Conservation (phyloP, 2,329 filamentous ascomycete genomes). For the Epichloe brachyelytri region DNA sequence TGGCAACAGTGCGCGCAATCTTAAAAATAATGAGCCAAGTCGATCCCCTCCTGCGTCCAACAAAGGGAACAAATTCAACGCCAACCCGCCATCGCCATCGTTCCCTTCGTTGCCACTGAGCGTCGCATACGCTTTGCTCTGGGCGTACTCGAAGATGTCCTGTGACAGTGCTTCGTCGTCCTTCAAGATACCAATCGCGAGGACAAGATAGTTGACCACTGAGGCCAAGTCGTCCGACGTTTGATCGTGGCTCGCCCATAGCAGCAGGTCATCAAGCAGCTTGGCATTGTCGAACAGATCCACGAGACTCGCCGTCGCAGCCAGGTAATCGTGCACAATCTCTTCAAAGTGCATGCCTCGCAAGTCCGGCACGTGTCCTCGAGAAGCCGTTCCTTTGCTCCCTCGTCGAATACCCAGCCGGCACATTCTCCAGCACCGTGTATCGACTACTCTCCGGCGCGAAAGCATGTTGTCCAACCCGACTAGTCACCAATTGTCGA, state of each 20-base stretch:
- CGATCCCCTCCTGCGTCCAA: conserved; percentile 40
- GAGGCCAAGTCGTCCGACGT: conserved; percentile 25
- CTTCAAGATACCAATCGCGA: conserved; percentile 35
- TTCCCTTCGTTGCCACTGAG: conserved; percentile 29
- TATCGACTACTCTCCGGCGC: conserved; percentile 36
- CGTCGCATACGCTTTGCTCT: conserved; percentile 29
- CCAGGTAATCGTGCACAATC: conserved; percentile 24
- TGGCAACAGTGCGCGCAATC: no score
- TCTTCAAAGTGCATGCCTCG: conserved; percentile 13
- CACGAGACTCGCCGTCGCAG: conserved; percentile 31
- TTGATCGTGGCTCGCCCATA: conserved; percentile 26
- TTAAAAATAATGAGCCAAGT: conserved; percentile 28
- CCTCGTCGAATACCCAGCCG: conserved; percentile 9
- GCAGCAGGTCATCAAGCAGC: conserved; percentile 26
- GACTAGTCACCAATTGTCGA: conserved; percentile 35
- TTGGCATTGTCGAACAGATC: conserved; percentile 33
- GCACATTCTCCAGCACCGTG: conserved; percentile 35
- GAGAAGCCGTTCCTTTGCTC: not conserved
- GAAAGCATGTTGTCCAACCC: conserved; percentile 36
- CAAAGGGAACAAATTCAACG: conserved; percentile 36
- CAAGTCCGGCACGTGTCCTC: conserved; percentile 15
- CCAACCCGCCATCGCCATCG: conserved; percentile 31
- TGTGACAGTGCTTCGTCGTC: conserved; percentile 28
- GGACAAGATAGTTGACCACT: conserved; percentile 34
- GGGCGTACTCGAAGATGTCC: conserved; percentile 36